These are phyloP conservation scores for Leersia perrieri DNA, from an alignment of 176 grass and related monocot species.

Conservation along the genomic window DNA sequence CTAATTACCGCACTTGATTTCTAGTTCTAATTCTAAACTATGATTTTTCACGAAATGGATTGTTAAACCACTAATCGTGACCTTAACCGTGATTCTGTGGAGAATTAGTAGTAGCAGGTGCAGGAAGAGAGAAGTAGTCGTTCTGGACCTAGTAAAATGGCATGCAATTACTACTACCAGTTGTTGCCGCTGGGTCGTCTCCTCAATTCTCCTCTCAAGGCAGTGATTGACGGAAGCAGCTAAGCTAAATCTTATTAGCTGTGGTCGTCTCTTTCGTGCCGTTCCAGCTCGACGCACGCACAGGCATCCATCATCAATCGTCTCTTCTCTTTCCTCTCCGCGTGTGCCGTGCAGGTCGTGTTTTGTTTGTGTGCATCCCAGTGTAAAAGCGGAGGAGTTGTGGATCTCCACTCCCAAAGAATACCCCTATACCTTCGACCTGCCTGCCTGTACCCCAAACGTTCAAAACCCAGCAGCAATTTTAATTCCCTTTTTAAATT, in stretches of 20 bases:
- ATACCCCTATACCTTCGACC: not conserved
- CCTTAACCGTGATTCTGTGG: not conserved
- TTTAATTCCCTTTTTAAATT: not conserved
- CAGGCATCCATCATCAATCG: too few relatives aligned
- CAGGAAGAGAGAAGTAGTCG: not conserved
- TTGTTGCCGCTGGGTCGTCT: not conserved
- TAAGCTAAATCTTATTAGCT: not conserved
- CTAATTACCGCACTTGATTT: not conserved
- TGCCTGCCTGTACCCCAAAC: slow-evolving; percentile 33
- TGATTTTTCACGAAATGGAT: not conserved
- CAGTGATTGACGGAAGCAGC: not conserved
- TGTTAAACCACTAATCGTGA: not conserved
- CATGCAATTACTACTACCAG: not conserved
- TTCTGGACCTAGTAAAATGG: not conserved
- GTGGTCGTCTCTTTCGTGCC: not conserved
- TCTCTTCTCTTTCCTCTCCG: not conserved
- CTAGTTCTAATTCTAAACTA: too few relatives aligned
- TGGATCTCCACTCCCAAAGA: slow-evolving; percentile 36
- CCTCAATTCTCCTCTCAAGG: not conserved
- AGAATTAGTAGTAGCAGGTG: too few relatives aligned
- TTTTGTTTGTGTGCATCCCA: too few relatives aligned
- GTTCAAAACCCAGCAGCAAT: slow-evolving; percentile 30
- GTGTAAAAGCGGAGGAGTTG: slow-evolving; percentile 11
- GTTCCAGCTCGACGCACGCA: slow-evolving; percentile 15
- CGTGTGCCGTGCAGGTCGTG: not conserved